These are phyloP conservation scores for Cladophialophora chaetospira DNA, from an alignment of 2,329 filamentous ascomycete genomes.

Conservation along the genomic window DNA sequence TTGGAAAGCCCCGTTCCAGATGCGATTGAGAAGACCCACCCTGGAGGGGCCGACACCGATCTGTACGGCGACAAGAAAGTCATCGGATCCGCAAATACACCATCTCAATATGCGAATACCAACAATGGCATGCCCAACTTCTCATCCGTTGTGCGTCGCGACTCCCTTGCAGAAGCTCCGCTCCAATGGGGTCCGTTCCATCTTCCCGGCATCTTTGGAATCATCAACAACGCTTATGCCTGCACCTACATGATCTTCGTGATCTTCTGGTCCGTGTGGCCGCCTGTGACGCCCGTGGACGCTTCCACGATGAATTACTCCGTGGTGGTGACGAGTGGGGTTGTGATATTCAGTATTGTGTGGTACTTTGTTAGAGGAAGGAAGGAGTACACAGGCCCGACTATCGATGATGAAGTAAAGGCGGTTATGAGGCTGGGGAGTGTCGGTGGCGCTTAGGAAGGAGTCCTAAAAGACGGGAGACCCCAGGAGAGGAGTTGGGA, in stretches of 20 bases:
- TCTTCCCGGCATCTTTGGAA: slow-evolving; percentile 54
- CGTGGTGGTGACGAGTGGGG: slow-evolving; percentile 47
- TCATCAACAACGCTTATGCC: slow-evolving; percentile 57
- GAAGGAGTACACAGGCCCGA: slow-evolving; percentile 51
- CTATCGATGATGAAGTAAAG: slow-evolving; percentile 37
- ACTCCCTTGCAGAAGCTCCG: slow-evolving; percentile 34
- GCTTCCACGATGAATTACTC: slow-evolving; percentile 52
- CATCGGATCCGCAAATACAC: not conserved
- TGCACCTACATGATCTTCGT: slow-evolving; percentile 57
- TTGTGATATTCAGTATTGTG: slow-evolving; percentile 49
- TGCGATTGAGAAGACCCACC: not conserved
- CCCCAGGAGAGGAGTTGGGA: too few relatives aligned
- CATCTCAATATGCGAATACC: not conserved
- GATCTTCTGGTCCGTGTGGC: slow-evolving; percentile 60
- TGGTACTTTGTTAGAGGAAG: slow-evolving; percentile 51
- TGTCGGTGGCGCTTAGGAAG: slow-evolving; percentile 10
- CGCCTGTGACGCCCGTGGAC: slow-evolving; percentile 39
- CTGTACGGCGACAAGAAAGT: slow-evolving; percentile 9
- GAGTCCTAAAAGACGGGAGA: too few relatives aligned
- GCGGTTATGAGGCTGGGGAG: slow-evolving; percentile 23
- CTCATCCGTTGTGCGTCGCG: slow-evolving; percentile 6
- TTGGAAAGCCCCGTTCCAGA: not conserved
- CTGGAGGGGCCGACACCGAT: slow-evolving; percentile 28
- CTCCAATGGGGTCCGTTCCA: slow-evolving; percentile 60
- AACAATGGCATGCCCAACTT: not conserved